phyloP scores from a whole-genome alignment of 345 rosid genomes.

The Geranium brycei region DNA sequence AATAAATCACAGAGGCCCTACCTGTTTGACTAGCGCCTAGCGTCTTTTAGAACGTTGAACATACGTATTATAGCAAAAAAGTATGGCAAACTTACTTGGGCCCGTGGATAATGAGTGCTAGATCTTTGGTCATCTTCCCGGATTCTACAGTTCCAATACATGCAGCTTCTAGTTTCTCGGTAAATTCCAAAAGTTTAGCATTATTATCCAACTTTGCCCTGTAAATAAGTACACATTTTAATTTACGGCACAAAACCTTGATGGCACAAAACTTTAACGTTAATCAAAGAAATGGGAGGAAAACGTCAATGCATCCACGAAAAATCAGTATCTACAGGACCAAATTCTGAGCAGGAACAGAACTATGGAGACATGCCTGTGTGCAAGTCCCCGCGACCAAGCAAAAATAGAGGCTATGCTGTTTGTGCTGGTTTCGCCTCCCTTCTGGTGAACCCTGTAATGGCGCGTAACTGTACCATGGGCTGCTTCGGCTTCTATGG shows the following conservation, averaged over 20 bases:
- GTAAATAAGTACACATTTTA: slow-evolving; percentile 4
- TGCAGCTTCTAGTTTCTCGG: slow-evolving; percentile 64
- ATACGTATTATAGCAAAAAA: no score
- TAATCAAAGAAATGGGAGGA: background rate
- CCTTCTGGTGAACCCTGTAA: slow-evolving; percentile 73
- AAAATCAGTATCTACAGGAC: no score
- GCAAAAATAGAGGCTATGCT: slow-evolving; percentile 85
- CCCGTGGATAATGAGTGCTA: background rate
- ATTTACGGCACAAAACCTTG: background rate
- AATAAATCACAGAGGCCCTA: no score
- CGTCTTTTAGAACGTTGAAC: no score
- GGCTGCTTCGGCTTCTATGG: slow-evolving; percentile 81
- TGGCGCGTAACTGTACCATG: slow-evolving; percentile 86
- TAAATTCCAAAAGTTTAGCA: slow-evolving; percentile 46
- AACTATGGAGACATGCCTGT: slow-evolving; percentile 29
- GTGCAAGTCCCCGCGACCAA: slow-evolving; percentile 78
- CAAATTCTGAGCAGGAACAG: no score
- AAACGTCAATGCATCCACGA: background rate
- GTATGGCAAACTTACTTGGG: background rate
- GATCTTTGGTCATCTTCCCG: background rate
- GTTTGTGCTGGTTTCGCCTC: slow-evolving; percentile 83
- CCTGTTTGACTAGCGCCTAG: no score
- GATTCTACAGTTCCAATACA: slow-evolving; percentile 25
- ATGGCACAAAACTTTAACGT: background rate
- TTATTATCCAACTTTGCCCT: slow-evolving; percentile 76